Evolutionary conservation across 148 eudicot species (phyloP).

Genomic region (Silene conica): DNA sequence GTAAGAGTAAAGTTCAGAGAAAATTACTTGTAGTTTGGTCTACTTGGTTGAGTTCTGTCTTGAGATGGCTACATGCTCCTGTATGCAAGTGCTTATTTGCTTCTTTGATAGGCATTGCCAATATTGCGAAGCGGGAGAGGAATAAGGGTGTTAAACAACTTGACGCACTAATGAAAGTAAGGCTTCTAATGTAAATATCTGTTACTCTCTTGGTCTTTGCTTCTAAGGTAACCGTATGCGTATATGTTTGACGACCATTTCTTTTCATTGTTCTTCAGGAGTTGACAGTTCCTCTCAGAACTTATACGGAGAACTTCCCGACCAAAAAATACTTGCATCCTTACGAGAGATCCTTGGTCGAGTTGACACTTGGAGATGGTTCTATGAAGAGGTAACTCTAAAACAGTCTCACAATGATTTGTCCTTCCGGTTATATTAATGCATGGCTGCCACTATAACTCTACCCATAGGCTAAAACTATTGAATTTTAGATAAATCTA

Average conservation of each 20-base stretch:
- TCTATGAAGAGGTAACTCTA: slow-evolving; percentile 65
- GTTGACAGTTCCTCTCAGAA: slow-evolving; percentile 77
- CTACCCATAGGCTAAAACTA: not conserved
- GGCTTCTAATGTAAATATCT: slow-evolving; percentile 7
- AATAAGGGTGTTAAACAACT: slow-evolving; percentile 96
- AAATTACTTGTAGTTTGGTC: not conserved
- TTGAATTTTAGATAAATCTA: not conserved
- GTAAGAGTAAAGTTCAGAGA: not conserved
- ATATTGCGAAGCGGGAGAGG: slow-evolving; percentile 89
- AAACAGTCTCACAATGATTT: not conserved
- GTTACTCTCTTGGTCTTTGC: slow-evolving; percentile 1
- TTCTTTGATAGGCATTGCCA: slow-evolving; percentile 72
- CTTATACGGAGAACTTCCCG: slow-evolving; percentile 73
- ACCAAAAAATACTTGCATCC: slow-evolving; percentile 71
- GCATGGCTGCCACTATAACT: not conserved
- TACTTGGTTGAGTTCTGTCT: not conserved
- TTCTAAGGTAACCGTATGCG: not conserved
- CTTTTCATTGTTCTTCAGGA: slow-evolving; percentile 46
- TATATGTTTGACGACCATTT: not conserved
- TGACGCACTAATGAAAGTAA: slow-evolving; percentile 95
- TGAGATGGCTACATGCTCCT: not conserved
- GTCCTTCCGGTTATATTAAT: not conserved
- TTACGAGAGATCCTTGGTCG: slow-evolving; percentile 79
- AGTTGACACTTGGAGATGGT: slow-evolving; percentile 91
- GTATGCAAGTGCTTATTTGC: slow-evolving; percentile 3